These are phyloP conservation scores for Leccinum variicolor DNA, from an alignment of 768 basidiomycete genomes.

Conservation along the genomic window DNA sequence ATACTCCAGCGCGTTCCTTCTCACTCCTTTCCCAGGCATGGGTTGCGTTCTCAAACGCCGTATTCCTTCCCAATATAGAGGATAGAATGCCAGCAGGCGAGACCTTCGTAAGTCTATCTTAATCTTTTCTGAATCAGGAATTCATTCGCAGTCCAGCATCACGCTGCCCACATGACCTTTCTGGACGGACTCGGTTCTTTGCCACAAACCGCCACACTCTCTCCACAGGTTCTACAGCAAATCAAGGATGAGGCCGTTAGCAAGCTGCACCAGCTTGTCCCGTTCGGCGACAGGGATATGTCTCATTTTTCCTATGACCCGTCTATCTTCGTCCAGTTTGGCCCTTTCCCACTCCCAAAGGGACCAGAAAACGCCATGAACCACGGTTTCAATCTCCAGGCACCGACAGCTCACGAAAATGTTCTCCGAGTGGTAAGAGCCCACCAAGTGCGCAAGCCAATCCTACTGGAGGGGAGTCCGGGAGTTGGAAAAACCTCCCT, in stretches of 20 bases:
- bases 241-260: slow-evolving; percentile 56
- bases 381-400: slow-evolving; percentile 72
- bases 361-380: slow-evolving; percentile 42
- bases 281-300: slow-evolving; percentile 33
- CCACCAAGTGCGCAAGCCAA: slow-evolving; percentile 85
- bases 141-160: slow-evolving; percentile 54
- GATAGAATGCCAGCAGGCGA: slow-evolving; percentile 40
- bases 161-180: slow-evolving; percentile 90
- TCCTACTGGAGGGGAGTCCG: slow-evolving; percentile 94
- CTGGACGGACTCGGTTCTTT: slow-evolving; percentile 85
- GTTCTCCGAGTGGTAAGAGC: slow-evolving; percentile 86
- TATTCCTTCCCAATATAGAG: slow-evolving; percentile 33
- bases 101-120: slow-evolving; percentile 59
- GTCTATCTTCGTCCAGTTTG: slow-evolving; percentile 50
- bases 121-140: background rate
- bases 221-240: slow-evolving; percentile 52
- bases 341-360: slow-evolving; percentile 66
- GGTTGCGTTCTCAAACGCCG: slow-evolving; percentile 82
- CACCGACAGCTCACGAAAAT: slow-evolving; percentile 87
- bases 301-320: slow-evolving; percentile 32
- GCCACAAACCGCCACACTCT: slow-evolving; percentile 66
- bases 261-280: slow-evolving; percentile 56
- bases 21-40: slow-evolving; percentile 60
- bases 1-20: background rate
- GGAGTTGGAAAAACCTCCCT: slow-evolving; percentile 98